Percentiles rank a stretch among this genome's conserved stretches.
Evolutionary conservation across 129 eudicot genomes (phyloP).

Genomic region (Erigeron canadensis): DNA sequence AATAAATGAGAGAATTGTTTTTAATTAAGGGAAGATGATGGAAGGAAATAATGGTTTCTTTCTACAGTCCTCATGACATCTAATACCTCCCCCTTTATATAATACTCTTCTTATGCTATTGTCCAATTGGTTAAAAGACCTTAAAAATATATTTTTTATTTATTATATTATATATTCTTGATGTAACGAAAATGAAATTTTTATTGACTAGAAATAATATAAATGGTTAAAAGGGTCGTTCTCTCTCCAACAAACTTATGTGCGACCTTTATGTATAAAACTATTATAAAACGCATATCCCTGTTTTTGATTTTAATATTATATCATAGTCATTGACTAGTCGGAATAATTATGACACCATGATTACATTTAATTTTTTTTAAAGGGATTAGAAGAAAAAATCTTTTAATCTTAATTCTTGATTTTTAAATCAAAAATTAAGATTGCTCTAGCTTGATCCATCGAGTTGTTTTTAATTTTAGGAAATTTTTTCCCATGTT

Average conservation of each 20-base stretch:
- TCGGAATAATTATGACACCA: conserved; percentile 21
- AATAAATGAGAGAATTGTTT: conserved; percentile 6
- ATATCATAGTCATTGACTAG: neutral
- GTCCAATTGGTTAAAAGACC: neutral
- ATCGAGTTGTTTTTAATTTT: too few relatives aligned
- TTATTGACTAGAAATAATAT: neutral
- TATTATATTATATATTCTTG: neutral
- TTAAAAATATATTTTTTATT: neutral
- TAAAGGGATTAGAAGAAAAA: too few relatives aligned
- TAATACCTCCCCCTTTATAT: conserved; percentile 25
- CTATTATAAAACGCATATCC: conserved; percentile 27
- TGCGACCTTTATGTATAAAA: conserved; percentile 21
- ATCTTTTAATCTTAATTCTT: too few relatives aligned
- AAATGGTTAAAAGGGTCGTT: conserved; percentile 28
- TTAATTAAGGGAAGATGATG: conserved; percentile 19
- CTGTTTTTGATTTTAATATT: conserved; percentile 15
- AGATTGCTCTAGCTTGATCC: too few relatives aligned
- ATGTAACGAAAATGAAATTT: too few relatives aligned
- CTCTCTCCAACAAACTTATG: conserved; percentile 35
- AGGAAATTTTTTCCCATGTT: too few relatives aligned
- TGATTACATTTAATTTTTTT: conserved; percentile 24
- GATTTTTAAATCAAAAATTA: too few relatives aligned
- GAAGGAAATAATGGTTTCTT: conserved; percentile 27
- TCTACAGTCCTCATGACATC: conserved; percentile 6
- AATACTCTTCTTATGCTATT: neutral